These are phyloP conservation scores for Hanseniaspora lindneri DNA, from an alignment of 805 yeast species.

Conservation along the genomic window DNA sequence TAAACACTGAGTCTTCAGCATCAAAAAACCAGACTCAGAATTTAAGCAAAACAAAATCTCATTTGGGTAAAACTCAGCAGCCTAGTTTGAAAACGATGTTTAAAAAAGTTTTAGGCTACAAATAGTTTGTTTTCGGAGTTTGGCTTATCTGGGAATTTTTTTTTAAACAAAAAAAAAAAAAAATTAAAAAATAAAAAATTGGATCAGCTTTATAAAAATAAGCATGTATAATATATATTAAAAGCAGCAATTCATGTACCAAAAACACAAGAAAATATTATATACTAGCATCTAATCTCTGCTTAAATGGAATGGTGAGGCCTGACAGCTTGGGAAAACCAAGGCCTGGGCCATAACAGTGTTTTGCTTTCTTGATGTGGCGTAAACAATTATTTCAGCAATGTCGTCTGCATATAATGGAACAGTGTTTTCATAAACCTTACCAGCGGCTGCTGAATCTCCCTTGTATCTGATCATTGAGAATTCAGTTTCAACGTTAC, in stretches of 20 bases:
- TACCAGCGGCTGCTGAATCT: slow-evolving; percentile 41
- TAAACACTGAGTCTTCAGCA: slow-evolving; percentile 1
- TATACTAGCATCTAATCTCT: slow-evolving; percentile 31
- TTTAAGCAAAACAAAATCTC: not conserved
- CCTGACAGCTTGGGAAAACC: slow-evolving; percentile 79
- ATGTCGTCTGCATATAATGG: slow-evolving; percentile 49
- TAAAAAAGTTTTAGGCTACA: slow-evolving; percentile 10
- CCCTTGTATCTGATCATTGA: slow-evolving; percentile 50
- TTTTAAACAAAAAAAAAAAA: no score
- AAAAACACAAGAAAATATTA: no score
- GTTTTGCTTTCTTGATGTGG: slow-evolving; percentile 44
- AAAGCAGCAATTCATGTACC: no score
- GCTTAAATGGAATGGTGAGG: slow-evolving; percentile 56
- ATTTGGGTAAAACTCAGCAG: not conserved
- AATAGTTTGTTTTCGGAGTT: no score
- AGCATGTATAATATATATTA: no score
- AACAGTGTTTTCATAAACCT: slow-evolving; percentile 43
- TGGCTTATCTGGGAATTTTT: no score
- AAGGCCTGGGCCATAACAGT: slow-evolving; percentile 62
- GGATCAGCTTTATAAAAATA: no score
- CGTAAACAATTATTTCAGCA: slow-evolving; percentile 49
- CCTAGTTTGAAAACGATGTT: not conserved
- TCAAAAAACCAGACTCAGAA: not conserved
- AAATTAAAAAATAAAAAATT: no score
- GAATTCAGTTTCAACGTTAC: slow-evolving; percentile 59